Base-by-base conservation (phyloP, 176 grass and related monocot species). In the Avena eriantha region DNA sequence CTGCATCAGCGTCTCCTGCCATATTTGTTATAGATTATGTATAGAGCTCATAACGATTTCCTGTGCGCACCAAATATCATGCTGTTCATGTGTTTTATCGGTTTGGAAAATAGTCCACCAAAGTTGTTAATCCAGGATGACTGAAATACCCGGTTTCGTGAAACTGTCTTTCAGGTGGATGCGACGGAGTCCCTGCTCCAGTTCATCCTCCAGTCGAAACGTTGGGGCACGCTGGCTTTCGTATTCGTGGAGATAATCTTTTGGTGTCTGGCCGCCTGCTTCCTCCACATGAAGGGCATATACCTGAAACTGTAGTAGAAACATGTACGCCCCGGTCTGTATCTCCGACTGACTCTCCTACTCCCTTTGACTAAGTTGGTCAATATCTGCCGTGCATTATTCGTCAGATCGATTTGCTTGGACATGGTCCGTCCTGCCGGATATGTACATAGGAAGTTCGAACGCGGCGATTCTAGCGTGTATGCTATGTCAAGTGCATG, bases 221-320 rank as follows among this genome's bases (percentile, higher is more conserved):
- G 86, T 18, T 96, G 88, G 90, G 96, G 92, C 14, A 98, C 92
- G 23, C 71, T 98, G 85, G 79, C 45, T 19, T 98, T 98, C 73
- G 93, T 98, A 59, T 10, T 94, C 6, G 46, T 93, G 71, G 90
- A 98, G 88, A 90, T 98, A 29, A 57, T 96, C n/a, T 94, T 98
- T 70, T 98, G 96, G 90, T 93, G 93, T 67, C 63, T 98, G 79
- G 86, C 78, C 1, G 88, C 92, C 41, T 94, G 88, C 51, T 86
- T 93, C 68, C 83, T 94, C 33, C 96, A 96, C 70, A 91, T 82
- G 83, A 98, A 92, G 89, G 90, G 93, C 45, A 36, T 96, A 76
- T 96, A 90, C 49, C 72, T 95, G 46, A 98, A 96, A 82, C n/a
- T 94, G 39, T 47, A 98, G 39, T 95, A 96, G 81, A 29, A 58